A percentile compares a stretch with the other conserved stretches of the same genome.
Conservation (phyloP, 495 filamentous ascomycete genomes). For the Penicillium arizonense region DNA sequence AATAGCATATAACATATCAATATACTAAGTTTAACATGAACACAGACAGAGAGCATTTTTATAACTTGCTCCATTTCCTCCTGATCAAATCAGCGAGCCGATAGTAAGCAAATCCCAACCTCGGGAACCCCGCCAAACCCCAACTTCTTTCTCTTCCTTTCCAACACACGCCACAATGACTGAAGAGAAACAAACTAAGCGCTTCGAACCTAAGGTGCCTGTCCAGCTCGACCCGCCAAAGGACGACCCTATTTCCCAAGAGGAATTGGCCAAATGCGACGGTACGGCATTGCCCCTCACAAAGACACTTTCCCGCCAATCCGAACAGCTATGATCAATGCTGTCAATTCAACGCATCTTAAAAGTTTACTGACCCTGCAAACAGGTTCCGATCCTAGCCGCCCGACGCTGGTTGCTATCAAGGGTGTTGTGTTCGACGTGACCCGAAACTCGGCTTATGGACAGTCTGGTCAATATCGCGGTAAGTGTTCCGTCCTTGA, state of each 20-base stretch:
- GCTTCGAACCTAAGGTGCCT: constrained; percentile 82
- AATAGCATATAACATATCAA: no score
- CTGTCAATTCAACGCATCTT: neutral
- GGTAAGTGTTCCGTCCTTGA: constrained; percentile 50
- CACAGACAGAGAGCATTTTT: no score
- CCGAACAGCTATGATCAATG: neutral
- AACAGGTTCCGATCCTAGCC: constrained; percentile 58
- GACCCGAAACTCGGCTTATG: constrained; percentile 78
- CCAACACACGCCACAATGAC: constrained; percentile 28
- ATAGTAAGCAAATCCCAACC: constrained; percentile 1
- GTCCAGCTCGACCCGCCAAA: constrained; percentile 83
- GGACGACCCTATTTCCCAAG: constrained; percentile 74
- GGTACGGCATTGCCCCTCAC: constrained; percentile 49
- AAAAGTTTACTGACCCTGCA: neutral
- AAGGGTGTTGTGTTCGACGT: constrained; percentile 97
- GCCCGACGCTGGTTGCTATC: constrained; percentile 88
- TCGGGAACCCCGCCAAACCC: constrained; percentile 5
- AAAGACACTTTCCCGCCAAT: neutral
- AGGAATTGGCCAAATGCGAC: constrained; percentile 76
- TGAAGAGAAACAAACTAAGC: constrained; percentile 43
- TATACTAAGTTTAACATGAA: no score
- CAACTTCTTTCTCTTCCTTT: constrained; percentile 2
- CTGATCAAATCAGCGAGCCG: neutral
- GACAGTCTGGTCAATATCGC: constrained; percentile 77
- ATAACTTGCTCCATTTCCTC: no score